These are phyloP conservation scores for Heliamphora ciliata DNA, from an alignment of 179 eudicot species.

Conservation along the genomic window DNA sequence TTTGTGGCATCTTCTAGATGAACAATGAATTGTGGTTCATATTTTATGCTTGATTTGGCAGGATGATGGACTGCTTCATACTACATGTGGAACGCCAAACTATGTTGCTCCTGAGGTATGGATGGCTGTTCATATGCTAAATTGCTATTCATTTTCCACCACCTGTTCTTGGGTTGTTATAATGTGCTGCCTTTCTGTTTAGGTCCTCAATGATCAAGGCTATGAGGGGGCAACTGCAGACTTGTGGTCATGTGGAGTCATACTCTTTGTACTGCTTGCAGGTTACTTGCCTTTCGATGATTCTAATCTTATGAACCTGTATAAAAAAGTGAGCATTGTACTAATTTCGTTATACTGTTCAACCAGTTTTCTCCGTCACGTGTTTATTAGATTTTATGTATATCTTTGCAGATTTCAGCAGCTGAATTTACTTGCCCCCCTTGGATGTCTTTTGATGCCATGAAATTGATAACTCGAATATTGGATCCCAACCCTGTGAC, in stretches of 20 bases:
- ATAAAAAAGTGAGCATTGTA: conserved; percentile 78
- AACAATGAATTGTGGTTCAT: conserved; percentile 10
- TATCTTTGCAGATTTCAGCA: conserved; percentile 58
- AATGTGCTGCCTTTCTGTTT: conserved; percentile 14
- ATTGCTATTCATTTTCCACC: background rate
- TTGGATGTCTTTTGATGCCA: conserved; percentile 85
- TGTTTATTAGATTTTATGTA: conserved; percentile 13
- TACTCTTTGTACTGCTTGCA: conserved; percentile 90
- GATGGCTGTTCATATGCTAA: background rate
- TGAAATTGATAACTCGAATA: conserved; percentile 68
- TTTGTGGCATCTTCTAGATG: background rate
- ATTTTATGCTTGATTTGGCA: conserved; percentile 19
- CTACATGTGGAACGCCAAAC: conserved; percentile 61
- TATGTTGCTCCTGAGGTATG: conserved; percentile 62
- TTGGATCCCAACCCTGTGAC: conserved; percentile 84
- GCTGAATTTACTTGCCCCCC: conserved; percentile 95
- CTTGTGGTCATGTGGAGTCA: conserved; percentile 98
- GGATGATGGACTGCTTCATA: conserved; percentile 62
- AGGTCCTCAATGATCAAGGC: conserved; percentile 91
- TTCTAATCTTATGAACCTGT: conserved; percentile 85
- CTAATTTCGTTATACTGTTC: conserved; percentile 16
- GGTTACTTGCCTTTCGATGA: conserved; percentile 99
- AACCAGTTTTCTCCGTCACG: background rate
- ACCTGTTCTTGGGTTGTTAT: background rate
- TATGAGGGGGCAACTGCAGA: conserved; percentile 97